phyloP scores from a whole-genome alignment of 2,329 filamentous ascomycete species.

The Cordyceps cicadae region DNA sequence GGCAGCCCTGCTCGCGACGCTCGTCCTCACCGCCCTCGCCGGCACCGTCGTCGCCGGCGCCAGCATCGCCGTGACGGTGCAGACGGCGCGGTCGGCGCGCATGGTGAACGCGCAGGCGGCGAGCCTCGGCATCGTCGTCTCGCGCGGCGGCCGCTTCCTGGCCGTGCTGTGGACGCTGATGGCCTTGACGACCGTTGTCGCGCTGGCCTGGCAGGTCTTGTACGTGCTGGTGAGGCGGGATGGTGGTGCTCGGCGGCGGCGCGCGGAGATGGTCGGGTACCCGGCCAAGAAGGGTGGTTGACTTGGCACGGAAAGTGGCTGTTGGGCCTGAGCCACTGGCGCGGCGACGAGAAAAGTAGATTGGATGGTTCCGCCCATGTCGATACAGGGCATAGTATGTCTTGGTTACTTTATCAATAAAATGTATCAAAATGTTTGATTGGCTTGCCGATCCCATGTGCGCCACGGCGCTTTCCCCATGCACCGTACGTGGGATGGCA shows the following conservation, averaged over 20 bases:
- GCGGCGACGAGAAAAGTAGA: neutral
- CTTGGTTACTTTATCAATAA: too few relatives aligned
- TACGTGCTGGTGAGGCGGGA: neutral
- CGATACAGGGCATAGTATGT: too few relatives aligned
- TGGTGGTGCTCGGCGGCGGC: neutral
- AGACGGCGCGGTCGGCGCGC: neutral
- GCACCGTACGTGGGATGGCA: neutral
- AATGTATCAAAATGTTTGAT: neutral
- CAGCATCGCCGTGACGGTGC: conserved; percentile 35
- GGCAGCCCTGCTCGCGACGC: conserved; percentile 27
- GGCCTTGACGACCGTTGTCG: neutral
- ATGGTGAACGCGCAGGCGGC: neutral
- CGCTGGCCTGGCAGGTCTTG: neutral
- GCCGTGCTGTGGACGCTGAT: neutral
- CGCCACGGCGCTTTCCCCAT: neutral
- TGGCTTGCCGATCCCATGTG: neutral
- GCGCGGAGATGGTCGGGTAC: neutral
- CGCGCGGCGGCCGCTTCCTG: neutral
- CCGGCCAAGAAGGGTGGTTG: neutral
- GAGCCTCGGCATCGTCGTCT: neutral
- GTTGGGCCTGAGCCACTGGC: neutral
- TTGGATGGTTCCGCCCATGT: neutral
- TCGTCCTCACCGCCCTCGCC: conserved; percentile 28
- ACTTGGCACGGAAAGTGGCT: neutral
- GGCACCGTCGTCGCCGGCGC: conserved; percentile 31